Evolutionary conservation across 1,284 basidiomycete genomes (phyloP).

Genomic region (Tetrapyrgos nigripes): DNA sequence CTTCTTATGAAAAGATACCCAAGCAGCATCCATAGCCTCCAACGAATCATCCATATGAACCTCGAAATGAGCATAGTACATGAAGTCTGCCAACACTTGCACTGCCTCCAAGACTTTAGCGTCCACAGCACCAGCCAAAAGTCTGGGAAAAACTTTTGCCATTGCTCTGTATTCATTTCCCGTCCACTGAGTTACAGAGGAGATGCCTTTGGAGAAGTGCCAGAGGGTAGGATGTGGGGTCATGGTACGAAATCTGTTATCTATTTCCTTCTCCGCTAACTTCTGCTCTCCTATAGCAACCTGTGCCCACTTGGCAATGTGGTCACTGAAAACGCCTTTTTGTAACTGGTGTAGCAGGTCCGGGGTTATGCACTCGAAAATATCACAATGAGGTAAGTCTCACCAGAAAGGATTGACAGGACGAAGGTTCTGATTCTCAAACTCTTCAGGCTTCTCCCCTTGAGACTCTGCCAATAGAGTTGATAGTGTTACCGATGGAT

Average conservation of each 20-base stretch:
- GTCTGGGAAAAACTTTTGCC: slow-evolving; percentile 19
- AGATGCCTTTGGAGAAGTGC: slow-evolving; percentile 29
- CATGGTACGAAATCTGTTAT: slow-evolving; percentile 28
- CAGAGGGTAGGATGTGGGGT: slow-evolving; percentile 24
- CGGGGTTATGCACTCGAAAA: slow-evolving; percentile 13
- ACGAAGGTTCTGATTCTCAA: neutral
- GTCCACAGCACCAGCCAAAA: slow-evolving; percentile 13
- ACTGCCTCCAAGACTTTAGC: slow-evolving; percentile 12
- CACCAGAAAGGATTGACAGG: slow-evolving; percentile 13
- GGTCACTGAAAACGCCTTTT: slow-evolving; percentile 24
- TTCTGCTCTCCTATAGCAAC: neutral
- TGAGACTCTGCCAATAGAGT: neutral
- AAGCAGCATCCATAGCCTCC: slow-evolving; percentile 11
- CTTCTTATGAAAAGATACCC: slow-evolving; percentile 26
- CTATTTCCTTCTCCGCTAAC: slow-evolving; percentile 24
- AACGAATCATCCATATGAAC: slow-evolving; percentile 19
- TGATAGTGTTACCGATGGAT: neutral
- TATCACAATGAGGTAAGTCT: slow-evolving; percentile 12
- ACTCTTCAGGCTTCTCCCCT: neutral
- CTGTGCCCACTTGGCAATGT: slow-evolving; percentile 3
- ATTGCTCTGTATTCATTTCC: slow-evolving; percentile 21
- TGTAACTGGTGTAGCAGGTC: slow-evolving; percentile 18
- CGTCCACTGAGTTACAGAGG: slow-evolving; percentile 18
- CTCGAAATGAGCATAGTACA: slow-evolving; percentile 26
- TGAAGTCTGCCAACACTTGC: slow-evolving; percentile 24